A percentile compares a stretch with the other conserved stretches of the same genome.
These are phyloP conservation scores for Geotrichum restrictum DNA, from an alignment of 1,139 yeast species.

Conservation along the genomic window DNA sequence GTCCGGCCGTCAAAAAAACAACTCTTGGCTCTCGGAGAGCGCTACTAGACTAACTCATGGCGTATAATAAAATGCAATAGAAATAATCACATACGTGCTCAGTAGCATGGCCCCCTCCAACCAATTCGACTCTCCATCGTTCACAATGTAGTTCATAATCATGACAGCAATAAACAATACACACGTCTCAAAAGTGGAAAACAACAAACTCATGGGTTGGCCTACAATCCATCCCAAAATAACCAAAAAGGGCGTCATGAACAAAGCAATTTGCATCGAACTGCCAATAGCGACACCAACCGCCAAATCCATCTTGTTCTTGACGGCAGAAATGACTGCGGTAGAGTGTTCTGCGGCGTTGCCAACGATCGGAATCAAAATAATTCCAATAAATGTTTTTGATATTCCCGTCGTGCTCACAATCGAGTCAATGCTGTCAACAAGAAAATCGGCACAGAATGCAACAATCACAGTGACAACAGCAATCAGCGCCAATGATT, in stretches of 20 bases:
- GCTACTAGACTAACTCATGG: background rate
- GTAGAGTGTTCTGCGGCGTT: constrained; percentile 99
- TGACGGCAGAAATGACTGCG: constrained; percentile 89
- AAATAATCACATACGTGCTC: constrained; percentile 79
- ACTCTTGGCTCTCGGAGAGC: too few relatives aligned
- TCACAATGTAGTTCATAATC: constrained; percentile 77
- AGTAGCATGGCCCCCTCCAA: constrained; percentile 90
- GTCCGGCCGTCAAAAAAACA: too few relatives aligned
- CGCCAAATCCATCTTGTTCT: constrained; percentile 96
- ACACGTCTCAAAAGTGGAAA: constrained; percentile 90
- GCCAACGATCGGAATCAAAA: constrained; percentile 93
- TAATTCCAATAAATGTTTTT: constrained; percentile 90
- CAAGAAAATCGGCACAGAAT: constrained; percentile 87
- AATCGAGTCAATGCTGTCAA: constrained; percentile 84
- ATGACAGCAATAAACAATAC: constrained; percentile 84
- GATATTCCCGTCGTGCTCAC: constrained; percentile 82
- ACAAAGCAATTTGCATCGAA: constrained; percentile 88
- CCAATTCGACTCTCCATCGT: constrained; percentile 96
- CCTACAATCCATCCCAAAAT: constrained; percentile 85
- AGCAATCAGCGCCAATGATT: constrained; percentile 42
- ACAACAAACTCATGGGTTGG: constrained; percentile 88
- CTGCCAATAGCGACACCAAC: constrained; percentile 98
- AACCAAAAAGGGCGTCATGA: constrained; percentile 93
- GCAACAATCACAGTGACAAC: constrained; percentile 77
- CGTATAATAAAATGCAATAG: constrained; percentile 63